Evolutionary conservation across 257 asterid genomes (phyloP).

Genomic region (Petunia secreta): DNA sequence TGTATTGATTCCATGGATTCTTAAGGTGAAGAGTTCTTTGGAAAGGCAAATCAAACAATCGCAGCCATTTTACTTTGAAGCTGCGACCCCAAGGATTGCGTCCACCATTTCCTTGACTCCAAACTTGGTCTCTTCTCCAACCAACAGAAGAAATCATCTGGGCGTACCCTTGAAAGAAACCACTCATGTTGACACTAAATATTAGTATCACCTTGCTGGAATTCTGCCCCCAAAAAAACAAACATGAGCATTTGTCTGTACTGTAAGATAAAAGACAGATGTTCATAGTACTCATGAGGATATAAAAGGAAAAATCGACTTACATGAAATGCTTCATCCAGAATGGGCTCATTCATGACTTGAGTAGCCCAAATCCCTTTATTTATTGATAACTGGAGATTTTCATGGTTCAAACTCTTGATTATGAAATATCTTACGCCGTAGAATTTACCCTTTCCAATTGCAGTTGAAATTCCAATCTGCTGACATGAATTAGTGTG

Average conservation of each 20-base stretch:
- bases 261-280: not conserved
- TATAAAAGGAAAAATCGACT: conserved; percentile 40
- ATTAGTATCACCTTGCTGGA: conserved; percentile 92
- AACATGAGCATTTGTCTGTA: conserved; percentile 31
- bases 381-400: conserved; percentile 73
- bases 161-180: conserved; percentile 99
- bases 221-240: conserved; percentile 54
- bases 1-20: conserved; percentile 87
- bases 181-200: conserved; percentile 98
- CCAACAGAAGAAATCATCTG: conserved; percentile 90
- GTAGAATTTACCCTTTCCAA: conserved; percentile 49
- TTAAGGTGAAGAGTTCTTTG: conserved; percentile 89
- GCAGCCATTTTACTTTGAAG: conserved; percentile 86
- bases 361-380: conserved; percentile 98
- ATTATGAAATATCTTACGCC: conserved; percentile 82
- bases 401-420: conserved; percentile 94
- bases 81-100: conserved; percentile 89
- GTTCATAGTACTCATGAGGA: not conserved
- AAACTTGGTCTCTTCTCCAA: conserved; percentile 78
- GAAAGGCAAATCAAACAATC: conserved; percentile 75
- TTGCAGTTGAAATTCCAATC: conserved; percentile 54
- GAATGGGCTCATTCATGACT: conserved; percentile 95
- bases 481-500: conserved; percentile 47
- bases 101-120: conserved; percentile 83
- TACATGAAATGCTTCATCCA: conserved; percentile 95